Percentiles rank a stretch among this genome's conserved stretches.
Evolutionary conservation across 352 stramenopile genomes (phyloP).

Genomic region (Pythium dissotocum): DNA sequence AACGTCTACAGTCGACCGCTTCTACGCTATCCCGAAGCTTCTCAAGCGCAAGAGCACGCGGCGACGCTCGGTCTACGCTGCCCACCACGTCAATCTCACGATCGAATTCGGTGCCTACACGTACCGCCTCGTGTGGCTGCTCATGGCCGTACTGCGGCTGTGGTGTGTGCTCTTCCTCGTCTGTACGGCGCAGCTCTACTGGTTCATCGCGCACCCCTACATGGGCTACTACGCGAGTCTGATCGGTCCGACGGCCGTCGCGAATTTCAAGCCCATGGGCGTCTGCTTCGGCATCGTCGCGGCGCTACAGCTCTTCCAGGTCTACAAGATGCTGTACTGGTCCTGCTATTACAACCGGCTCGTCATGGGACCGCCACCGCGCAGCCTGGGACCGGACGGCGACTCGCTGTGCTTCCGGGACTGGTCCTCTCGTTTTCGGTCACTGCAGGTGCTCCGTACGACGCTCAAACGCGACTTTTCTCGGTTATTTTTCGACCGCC

Average conservation of each 20-base stretch:
- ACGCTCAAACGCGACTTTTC: constrained; percentile 4
- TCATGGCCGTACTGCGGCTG: not conserved
- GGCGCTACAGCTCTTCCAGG: not conserved
- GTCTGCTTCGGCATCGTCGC: constrained; percentile 18
- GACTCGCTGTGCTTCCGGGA: not conserved
- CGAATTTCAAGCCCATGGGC: constrained; percentile 20
- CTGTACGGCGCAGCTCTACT: constrained; percentile 17
- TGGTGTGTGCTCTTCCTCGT: constrained; percentile 17
- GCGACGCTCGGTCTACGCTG: not conserved
- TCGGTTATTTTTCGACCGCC: constrained; percentile 13
- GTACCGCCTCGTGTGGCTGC: not conserved
- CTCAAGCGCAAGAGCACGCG: not conserved
- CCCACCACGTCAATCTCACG: not conserved
- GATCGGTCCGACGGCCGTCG: constrained; percentile 11
- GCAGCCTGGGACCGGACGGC: not conserved
- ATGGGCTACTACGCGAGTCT: constrained; percentile 32
- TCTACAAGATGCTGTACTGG: constrained; percentile 18
- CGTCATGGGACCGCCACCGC: not conserved
- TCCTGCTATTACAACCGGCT: constrained; percentile 21
- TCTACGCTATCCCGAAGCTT: not conserved
- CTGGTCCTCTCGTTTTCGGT: not conserved
- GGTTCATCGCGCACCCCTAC: constrained; percentile 31
- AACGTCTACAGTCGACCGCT: not conserved
- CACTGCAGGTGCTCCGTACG: not conserved
- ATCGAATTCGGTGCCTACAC: not conserved